Base-by-base conservation (phyloP, 768 basidiomycete species). In the Amanita brunnescens region DNA sequence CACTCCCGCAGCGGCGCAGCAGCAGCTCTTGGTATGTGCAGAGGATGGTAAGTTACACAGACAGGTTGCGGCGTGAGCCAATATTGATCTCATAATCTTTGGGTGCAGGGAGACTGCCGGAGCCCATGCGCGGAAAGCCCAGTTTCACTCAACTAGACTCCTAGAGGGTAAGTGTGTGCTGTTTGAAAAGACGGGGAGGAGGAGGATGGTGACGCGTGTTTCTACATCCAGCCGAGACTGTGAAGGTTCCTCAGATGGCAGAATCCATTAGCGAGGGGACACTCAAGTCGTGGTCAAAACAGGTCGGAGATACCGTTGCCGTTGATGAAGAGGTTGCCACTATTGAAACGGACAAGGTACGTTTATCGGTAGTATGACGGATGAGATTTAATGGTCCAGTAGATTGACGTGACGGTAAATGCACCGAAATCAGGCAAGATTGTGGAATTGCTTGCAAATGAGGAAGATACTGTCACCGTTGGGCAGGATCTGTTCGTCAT, bases 181-280 rank as follows among this genome's bases (percentile, higher is more conserved):
- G 18, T 26, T 48, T 18, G 10, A 7, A 47, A 5, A 12, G 13
- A n/a, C 14, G 26, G 38, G 16, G 14, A 7, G 43, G n/a, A 29
- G 7, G 3, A 29, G 26, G 5, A 39, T 35, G 30, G 13, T 52
- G 30, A 55, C 47, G 29, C 24, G 9, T 30, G 24, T 46, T 29
- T 20, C 26, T 39, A 35, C 39, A 41, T 47, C 6, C 44, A 87
- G 86, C 83, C 52, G 87, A 94, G 70, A 91, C 85, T 50, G 79
- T 97, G 57, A 91, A 95, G 72, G 93, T 97, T 34, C 93, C 93
- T 14, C 88, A 92, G 67, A 95, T 97, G 91, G 91, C 95, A 23
- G 94, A 97, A 66, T 97, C 94, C 55, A 97, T 98, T 69, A 90
- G 91, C 33, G 95, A 99, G 67, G 95, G 95, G 32, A 98, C 95